Base-by-base conservation (phyloP, 192 early-diverging fungal species). In the Powellomyces hirtus region DNA sequence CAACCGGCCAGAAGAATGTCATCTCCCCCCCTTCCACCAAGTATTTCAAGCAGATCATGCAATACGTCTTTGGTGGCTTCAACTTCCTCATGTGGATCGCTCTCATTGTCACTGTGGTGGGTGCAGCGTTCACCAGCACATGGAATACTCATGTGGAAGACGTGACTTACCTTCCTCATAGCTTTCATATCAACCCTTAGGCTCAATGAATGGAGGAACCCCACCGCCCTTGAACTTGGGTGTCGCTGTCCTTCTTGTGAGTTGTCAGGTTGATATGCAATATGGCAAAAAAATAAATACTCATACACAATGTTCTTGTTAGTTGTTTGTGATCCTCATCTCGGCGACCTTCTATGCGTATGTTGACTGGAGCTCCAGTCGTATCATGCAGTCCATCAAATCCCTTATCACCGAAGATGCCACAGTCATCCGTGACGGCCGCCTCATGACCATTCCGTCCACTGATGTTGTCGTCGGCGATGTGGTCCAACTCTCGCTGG, bases 381-480 rank as follows among this genome's bases (percentile, higher is more conserved):
- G 72, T 20, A 83, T 91, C 2, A 89, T 92, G 88, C 77, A 82
- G 36, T 88, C 89, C 1, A 91, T 92, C 44, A 78, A 80, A 45
- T 86, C 78, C 64, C 89, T 94, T 81, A 63, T 93, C 27, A 82
- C 91, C 13, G 66, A 80, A 5, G 77, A 82, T 36, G 78, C 85
- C 20, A 62, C 70, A 22, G 94, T 91, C 37, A 67, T 92, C 65
- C 90, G 94, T 36, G 79, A 89, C 62, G 90, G 92, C 22, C 36
- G 59, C 13, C 36, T 70, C 10, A 40, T 70, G 0, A 63, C 61
- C 26, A 77, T 94, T 44, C 60, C 83, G 13, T 78, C 86, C 26
- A 64, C 68, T 5, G 72, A 86, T 8, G 69, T 95, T 20, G 90
- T 93, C 16, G 73, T 81, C 4, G 93, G 93, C 53, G 93, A 95